Base-by-base conservation (phyloP, 306 rosid species). In the Vigna nakashimae region DNA sequence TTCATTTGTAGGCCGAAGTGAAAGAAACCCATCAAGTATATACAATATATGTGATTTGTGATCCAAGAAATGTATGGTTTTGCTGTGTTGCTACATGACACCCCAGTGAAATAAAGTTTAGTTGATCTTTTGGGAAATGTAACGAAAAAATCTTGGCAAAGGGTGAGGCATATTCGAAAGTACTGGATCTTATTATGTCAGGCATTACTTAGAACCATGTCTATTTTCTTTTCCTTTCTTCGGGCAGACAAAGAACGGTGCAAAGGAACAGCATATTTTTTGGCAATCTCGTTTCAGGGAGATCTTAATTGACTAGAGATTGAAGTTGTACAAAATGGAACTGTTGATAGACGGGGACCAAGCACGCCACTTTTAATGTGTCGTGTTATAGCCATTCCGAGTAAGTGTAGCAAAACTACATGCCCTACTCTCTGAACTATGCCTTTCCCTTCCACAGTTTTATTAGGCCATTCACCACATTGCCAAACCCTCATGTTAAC, bases 231-330 rank as follows among this genome's bases (percentile, higher is more conserved):
- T 84, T 80, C 85, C 91, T 38, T 73, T 82, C 63, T 85, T 73
- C 17, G 77, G 80, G 65, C 68, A 85, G 91, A 89, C 88, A 86
- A 82, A 62, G 32, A 73, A 73, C 80, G 74, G 72, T 75, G 87
- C 70, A 43, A 80, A 77, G 79, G 87, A 87, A 86, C 80, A 77
- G 75, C 73, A 77, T 50, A 64, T 78, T 75, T 62, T 80, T 78
- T 85, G 81, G 82, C 67, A 74, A 80, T 84, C 82, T 84, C 60
- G 17, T 82, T 65, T 82, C 75, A 82, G 80, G 80, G 53, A 1
- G 74, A 74, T 78, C 48, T 74, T 71, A 83, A 82, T 84, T 74
- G 86, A 52, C 63, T 70, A 86, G 72, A 69, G 71, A 69, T 51
- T 66, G 50, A 17, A 79, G 69, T 60, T 67, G 77, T 58, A 75